These are phyloP conservation scores for Carex littledalei DNA, from an alignment of 176 grass and related monocot genomes.

Conservation along the genomic window DNA sequence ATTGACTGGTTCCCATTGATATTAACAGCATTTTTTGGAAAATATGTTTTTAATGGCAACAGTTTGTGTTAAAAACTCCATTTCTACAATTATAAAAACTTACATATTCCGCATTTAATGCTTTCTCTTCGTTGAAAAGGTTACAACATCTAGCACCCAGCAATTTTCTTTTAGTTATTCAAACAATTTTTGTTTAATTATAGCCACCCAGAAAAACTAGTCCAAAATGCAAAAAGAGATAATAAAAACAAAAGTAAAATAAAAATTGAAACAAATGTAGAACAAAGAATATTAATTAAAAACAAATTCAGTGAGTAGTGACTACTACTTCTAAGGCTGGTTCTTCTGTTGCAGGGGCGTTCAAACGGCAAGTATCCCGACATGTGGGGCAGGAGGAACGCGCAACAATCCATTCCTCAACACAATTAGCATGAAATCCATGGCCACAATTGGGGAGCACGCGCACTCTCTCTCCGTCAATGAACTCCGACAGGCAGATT, in stretches of 20 bases:
- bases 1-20: background rate
- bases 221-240: background rate
- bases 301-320: background rate
- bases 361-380: slow-evolving; percentile 15
- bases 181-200: background rate
- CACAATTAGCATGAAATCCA: slow-evolving; percentile 56
- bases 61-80: background rate
- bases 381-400: slow-evolving; percentile 64
- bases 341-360: background rate
- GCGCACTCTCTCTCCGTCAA: slow-evolving; percentile 42
- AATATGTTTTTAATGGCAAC: background rate
- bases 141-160: background rate
- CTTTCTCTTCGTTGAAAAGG: background rate
- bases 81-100: background rate
- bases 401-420: slow-evolving; percentile 54
- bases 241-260: background rate
- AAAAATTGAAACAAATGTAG: slow-evolving; percentile 4
- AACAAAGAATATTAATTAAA: background rate
- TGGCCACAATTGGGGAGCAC: slow-evolving; percentile 53
- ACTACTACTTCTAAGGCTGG: slow-evolving; percentile 16
- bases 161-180: too few species aligned
- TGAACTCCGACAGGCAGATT: slow-evolving; percentile 67
- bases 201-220: background rate
- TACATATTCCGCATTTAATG: background rate
- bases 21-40: background rate